Percentiles rank a stretch among this genome's conserved stretches.
Evolutionary conservation across 345 rosid genomes (phyloP).

Genomic region (Hypericum perforatum): DNA sequence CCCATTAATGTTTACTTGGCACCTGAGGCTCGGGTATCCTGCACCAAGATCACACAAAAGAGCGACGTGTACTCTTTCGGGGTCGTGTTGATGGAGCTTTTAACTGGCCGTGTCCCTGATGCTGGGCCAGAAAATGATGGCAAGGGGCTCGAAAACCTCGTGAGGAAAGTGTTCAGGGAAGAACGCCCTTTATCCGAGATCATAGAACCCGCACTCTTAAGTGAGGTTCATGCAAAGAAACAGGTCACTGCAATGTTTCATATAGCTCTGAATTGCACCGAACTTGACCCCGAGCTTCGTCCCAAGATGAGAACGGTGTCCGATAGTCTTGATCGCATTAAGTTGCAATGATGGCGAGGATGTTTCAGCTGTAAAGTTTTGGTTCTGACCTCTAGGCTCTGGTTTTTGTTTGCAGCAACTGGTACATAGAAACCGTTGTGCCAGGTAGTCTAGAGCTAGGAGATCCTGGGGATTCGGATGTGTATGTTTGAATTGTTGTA

Average conservation of each 20-base stretch:
- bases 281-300: conserved; percentile 76
- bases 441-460: neutral
- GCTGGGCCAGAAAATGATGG: conserved; percentile 48
- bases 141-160: conserved; percentile 49
- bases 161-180: conserved; percentile 62
- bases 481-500: too few relatives aligned
- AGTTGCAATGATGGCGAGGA: conserved; percentile 18
- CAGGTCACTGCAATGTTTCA: conserved; percentile 64
- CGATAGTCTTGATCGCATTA: conserved; percentile 67
- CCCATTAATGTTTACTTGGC: conserved; percentile 52
- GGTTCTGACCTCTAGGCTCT: neutral
- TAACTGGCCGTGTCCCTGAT: conserved; percentile 60
- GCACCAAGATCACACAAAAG: conserved; percentile 69
- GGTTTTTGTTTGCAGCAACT: neutral
- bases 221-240: conserved; percentile 52
- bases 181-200: conserved; percentile 61
- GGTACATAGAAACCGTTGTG: conserved; percentile 8
- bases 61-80: conserved; percentile 87
- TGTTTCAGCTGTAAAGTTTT: conserved; percentile 13
- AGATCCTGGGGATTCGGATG: too few relatives aligned
- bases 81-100: conserved; percentile 68
- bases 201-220: conserved; percentile 52
- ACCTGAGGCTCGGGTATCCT: conserved; percentile 62
- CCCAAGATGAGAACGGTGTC: conserved; percentile 82
- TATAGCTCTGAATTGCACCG: conserved; percentile 82